These are phyloP conservation scores for Leishmania arabica DNA, from an alignment of 208 protist genomes.

Conservation along the genomic window DNA sequence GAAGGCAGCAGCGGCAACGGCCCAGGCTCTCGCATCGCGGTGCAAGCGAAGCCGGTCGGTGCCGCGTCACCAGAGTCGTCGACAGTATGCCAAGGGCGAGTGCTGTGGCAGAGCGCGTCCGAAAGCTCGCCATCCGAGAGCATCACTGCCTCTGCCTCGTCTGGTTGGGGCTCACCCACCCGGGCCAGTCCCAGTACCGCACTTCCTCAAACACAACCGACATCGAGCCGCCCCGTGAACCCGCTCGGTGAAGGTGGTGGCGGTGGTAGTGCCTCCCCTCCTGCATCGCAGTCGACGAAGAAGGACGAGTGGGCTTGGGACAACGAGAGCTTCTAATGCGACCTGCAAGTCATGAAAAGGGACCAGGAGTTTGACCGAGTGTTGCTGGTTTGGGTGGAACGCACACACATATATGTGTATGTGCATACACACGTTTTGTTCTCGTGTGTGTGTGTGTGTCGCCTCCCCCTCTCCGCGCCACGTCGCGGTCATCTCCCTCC, in stretches of 20 bases:
- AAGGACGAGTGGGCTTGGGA: constrained; percentile 61
- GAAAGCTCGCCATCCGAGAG: neutral
- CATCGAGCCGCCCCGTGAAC: constrained; percentile 6
- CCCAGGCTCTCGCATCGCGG: neutral
- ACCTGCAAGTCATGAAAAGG: neutral
- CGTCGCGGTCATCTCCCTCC: neutral
- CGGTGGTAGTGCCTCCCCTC: neutral
- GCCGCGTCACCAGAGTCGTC: neutral
- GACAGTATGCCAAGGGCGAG: constrained; percentile 18
- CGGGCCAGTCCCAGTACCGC: neutral
- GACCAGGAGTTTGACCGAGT: too few species aligned
- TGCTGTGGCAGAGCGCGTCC: neutral
- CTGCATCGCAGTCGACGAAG: constrained; percentile 12
- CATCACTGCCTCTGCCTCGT: neutral
- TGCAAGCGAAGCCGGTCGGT: neutral
- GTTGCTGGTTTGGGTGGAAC: neutral
- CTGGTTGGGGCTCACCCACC: neutral
- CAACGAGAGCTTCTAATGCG: constrained; percentile 9
- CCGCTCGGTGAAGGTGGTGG: constrained; percentile 6
- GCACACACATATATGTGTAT: neutral
- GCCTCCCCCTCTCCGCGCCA: neutral
- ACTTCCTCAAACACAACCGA: neutral
- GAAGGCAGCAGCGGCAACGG: constrained; percentile 14
- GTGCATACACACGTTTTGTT: neutral
- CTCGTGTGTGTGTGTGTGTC: neutral